phyloP scores from a whole-genome alignment of 768 basidiomycete species.

The Boletales sp. region DNA sequence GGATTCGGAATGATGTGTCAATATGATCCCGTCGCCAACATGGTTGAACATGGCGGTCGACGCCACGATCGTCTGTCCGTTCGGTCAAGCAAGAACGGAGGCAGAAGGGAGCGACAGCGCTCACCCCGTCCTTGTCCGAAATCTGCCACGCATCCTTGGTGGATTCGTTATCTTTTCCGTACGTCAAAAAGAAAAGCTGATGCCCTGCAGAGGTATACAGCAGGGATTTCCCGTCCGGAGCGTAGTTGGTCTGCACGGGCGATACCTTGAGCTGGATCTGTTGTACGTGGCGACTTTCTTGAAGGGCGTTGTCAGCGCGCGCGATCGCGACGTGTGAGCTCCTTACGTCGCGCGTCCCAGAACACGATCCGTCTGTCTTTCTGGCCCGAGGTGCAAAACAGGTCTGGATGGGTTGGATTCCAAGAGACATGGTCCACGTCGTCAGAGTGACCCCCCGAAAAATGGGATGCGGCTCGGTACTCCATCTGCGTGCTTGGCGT shows the following conservation, averaged over 20 bases:
- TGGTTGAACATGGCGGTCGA: slow-evolving; percentile 77
- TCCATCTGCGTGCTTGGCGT: slow-evolving; percentile 53
- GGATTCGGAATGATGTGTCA: slow-evolving; percentile 62
- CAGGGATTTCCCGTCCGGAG: slow-evolving; percentile 67
- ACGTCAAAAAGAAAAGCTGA: slow-evolving; percentile 58
- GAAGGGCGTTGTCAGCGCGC: slow-evolving; percentile 7
- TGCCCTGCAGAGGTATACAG: slow-evolving; percentile 60
- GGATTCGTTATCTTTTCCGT: slow-evolving; percentile 51
- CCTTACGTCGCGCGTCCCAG: slow-evolving; percentile 81
- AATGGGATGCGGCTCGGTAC: slow-evolving; percentile 57
- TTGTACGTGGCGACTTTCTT: slow-evolving; percentile 71
- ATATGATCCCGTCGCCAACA: slow-evolving; percentile 64
- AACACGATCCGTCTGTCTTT: slow-evolving; percentile 73
- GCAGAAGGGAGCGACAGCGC: background rate
- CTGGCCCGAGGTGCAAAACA: slow-evolving; percentile 78
- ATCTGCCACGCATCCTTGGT: slow-evolving; percentile 48
- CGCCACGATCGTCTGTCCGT: slow-evolving; percentile 42
- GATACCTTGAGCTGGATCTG: slow-evolving; percentile 55
- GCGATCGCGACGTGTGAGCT: background rate
- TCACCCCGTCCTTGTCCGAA: slow-evolving; percentile 31
- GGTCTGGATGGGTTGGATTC: slow-evolving; percentile 82
- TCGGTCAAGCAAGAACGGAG: background rate
- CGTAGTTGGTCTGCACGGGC: slow-evolving; percentile 64
- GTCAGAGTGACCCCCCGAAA: slow-evolving; percentile 69
- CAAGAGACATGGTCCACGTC: slow-evolving; percentile 82